Evolutionary conservation across 495 filamentous ascomycete genomes (phyloP).

Genomic region (Cercophora newfieldiana): DNA sequence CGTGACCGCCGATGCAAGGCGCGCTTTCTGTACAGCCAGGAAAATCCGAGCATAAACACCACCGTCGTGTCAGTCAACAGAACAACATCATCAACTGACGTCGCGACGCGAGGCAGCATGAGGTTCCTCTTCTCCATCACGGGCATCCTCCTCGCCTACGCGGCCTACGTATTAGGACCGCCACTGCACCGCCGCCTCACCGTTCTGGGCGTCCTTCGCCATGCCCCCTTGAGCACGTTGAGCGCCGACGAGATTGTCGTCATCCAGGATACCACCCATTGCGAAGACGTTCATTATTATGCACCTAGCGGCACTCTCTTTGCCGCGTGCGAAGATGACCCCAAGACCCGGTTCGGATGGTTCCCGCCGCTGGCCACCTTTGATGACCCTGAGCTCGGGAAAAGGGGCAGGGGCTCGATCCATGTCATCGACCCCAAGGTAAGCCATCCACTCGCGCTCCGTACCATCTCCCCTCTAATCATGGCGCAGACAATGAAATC

Average conservation of each 20-base stretch:
- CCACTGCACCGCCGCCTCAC: slow-evolving; percentile 14
- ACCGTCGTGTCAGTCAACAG: background rate
- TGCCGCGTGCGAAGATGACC: slow-evolving; percentile 55
- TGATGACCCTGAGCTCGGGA: slow-evolving; percentile 31
- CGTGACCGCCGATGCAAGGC: background rate
- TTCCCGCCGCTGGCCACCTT: slow-evolving; percentile 54
- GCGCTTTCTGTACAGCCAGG: background rate
- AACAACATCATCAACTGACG: background rate
- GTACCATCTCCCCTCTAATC: background rate
- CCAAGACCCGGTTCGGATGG: slow-evolving; percentile 51
- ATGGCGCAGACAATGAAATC: slow-evolving; percentile 51
- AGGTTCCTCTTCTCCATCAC: slow-evolving; percentile 17
- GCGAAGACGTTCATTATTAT: slow-evolving; percentile 63
- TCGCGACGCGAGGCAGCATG: slow-evolving; percentile 8
- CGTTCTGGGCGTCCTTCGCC: slow-evolving; percentile 31
- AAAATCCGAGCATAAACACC: background rate
- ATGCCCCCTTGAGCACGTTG: slow-evolving; percentile 17
- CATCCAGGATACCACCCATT: slow-evolving; percentile 56
- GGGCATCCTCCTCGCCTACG: slow-evolving; percentile 24
- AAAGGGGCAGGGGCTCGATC: slow-evolving; percentile 45
- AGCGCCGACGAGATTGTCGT: slow-evolving; percentile 22
- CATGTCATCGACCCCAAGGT: slow-evolving; percentile 58
- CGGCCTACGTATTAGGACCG: slow-evolving; percentile 17
- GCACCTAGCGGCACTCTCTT: slow-evolving; percentile 51
- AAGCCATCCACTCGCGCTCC: slow-evolving; percentile 1